Evolutionary conservation across 352 stramenopile species (phyloP), one percentile per base, ranked within the genome.

Genomic region (Phytophthora fragariae): DNA sequence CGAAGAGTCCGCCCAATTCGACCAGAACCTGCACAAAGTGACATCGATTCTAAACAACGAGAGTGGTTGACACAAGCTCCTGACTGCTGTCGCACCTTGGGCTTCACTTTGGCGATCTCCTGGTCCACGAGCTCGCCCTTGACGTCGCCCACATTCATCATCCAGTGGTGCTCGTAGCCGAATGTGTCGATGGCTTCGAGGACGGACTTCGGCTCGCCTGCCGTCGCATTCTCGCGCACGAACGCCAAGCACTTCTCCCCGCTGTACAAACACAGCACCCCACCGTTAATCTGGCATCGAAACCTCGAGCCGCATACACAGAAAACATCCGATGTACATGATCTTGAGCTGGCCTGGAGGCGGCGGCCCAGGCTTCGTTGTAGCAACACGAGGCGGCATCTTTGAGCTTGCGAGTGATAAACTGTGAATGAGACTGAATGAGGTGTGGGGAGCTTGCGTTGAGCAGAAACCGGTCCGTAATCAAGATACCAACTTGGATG

Each of bases 71-170:
- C 17, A 9, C 5, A 49, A 19, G 15, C n/a, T 5, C 9, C 27
- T 24, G 46, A 5, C 7, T 53, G 24, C 44, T 27, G 8, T 27
- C 62, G 55, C 37, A 75, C 72, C 62, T 75, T 66, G 5, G 79
- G 81, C 59, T 82, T 75, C 14, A 73, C 52, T 21, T 75, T 75
- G 47, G 49, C 46, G 59, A 89, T 72, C 58, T 81, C 66, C 9
- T 24, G 65, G 39, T 88, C 79, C 49, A 88, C 64, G 37, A 86
- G 67, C n/a, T 65, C 59, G 5, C 81, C 81, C 53, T 89, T 89
- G 37, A 75, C 59, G 52, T 77, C 70, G 8, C 81, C 76, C 5
- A 89, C 79, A 37, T 83, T 83, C 74, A 86, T 86, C 76, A 86
- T 85, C 61, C 60, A 78, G 57, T 68, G 68, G 44, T 77, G 63